These are phyloP conservation scores for Colletotrichum eleusines DNA, from an alignment of 2,329 filamentous ascomycete species.

Conservation along the genomic window DNA sequence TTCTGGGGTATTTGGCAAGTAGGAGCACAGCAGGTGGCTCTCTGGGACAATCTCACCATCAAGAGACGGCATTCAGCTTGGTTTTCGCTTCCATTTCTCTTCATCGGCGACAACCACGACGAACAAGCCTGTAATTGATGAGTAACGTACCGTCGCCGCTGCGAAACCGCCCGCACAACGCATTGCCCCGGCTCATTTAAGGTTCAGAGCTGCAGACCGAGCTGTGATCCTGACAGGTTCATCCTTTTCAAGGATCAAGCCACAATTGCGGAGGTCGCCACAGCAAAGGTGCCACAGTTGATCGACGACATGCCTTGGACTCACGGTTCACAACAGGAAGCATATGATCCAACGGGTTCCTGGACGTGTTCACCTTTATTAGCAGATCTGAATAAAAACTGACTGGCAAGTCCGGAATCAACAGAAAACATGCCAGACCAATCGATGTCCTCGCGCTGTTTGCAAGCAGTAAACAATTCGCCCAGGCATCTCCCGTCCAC, in stretches of 20 bases:
- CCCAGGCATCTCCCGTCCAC: neutral
- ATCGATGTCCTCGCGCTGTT: neutral
- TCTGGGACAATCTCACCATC: neutral
- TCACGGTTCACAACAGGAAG: neutral
- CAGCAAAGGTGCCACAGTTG: conserved; percentile 30
- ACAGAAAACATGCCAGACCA: neutral
- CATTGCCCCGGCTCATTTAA: conserved; percentile 16
- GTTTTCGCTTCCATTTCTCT: neutral
- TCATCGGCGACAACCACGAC: neutral
- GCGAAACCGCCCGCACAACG: neutral
- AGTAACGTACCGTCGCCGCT: neutral
- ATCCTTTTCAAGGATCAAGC: conserved; percentile 32
- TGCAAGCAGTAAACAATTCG: neutral
- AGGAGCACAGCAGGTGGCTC: neutral
- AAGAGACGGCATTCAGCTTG: neutral
- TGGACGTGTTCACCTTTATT: neutral
- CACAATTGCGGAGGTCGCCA: conserved; percentile 38
- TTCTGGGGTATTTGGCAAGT: neutral
- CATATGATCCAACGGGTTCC: neutral
- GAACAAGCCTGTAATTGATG: neutral
- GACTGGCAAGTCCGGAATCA: neutral
- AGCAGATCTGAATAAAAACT: no score
- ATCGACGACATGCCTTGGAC: conserved; percentile 35
- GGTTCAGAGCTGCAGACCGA: conserved; percentile 16
- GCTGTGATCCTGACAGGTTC: conserved; percentile 16